Conservation (phyloP, 1,284 basidiomycete species). For the Moesziomyces sp. region DNA sequence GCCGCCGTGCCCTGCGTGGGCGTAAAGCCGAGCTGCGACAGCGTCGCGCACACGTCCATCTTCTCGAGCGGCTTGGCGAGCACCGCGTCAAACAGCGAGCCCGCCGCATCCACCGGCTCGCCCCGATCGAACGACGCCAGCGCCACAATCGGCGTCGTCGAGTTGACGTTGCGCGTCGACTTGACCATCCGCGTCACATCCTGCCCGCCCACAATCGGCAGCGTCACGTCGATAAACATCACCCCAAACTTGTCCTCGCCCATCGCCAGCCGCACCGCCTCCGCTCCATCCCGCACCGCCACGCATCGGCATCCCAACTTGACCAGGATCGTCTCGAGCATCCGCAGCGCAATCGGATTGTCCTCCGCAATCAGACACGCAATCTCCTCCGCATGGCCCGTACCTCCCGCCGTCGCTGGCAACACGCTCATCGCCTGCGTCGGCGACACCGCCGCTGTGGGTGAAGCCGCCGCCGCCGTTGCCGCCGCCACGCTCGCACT, state of each 20-base stretch:
- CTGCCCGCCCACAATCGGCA: conserved; percentile 92
- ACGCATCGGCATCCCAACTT: conserved; percentile 93
- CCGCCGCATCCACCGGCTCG: conserved; percentile 52
- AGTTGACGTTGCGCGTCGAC: conserved; percentile 91
- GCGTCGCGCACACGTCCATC: conserved; percentile 51
- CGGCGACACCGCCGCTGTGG: conserved; percentile 27
- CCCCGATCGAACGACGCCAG: conserved; percentile 71
- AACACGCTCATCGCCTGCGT: conserved; percentile 16
- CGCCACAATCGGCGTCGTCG: conserved; percentile 88
- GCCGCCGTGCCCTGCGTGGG: conserved; percentile 23
- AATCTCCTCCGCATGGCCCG: conserved; percentile 70
- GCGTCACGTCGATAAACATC: conserved; percentile 87
- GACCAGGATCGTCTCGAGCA: conserved; percentile 87
- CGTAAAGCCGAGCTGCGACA: conserved; percentile 53
- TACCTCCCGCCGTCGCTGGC: conserved; percentile 4
- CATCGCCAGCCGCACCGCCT: conserved; percentile 95
- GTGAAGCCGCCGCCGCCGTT: conserved; percentile 9
- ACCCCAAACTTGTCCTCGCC: conserved; percentile 82
- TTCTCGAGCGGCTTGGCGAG: conserved; percentile 60
- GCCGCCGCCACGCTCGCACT: background rate
- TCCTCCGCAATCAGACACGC: conserved; percentile 95
- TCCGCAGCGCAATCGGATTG: conserved; percentile 77
- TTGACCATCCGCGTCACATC: conserved; percentile 92
- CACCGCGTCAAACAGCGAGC: conserved; percentile 70
- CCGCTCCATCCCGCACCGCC: conserved; percentile 92